Base-by-base conservation (phyloP, 306 rosid species). In the Castanospermum australe region DNA sequence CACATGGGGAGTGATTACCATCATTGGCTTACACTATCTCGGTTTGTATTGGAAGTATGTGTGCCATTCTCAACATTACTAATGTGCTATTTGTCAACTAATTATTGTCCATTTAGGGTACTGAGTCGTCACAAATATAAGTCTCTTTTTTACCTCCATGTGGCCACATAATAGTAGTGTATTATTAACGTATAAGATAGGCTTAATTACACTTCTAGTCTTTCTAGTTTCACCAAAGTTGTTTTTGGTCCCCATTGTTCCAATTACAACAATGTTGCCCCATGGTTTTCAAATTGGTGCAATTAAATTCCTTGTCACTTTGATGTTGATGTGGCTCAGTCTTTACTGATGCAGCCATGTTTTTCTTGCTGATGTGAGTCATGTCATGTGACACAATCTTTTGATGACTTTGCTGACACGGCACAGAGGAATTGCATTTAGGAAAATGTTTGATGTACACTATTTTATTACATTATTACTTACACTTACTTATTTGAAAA, bases 181-280 rank as follows among this genome's bases (percentile, higher is more conserved):
- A 17, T 74, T 56, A 22, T 38, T 33, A 35, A 48, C 22, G 24
- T 63, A 42, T 2, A 51, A 8, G 22, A 36, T 70, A 65, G 1
- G n/a, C 56, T 50, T 21, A 22, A 25, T 44, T 56, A 15, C 64
- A 54, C 54, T 65, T 62, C 11, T 54, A 52, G 44, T 42, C 74
- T 65, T 66, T 66, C 38, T 66, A 21, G 63, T 45, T 55, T 65
- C 56, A 56, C 64, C 71, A 56, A 64, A 42, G 36, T 55, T 73
- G 4, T 21, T 14, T 66, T 74, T 65, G 80, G 70, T 22, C 71
- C 55, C 2, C 18, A 48, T 36, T 33, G 47, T 56, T 55, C 75
- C 61, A 20, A 55, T 45, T 73, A 17, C 36, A 41, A 38, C 51
- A 73, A 47, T n/a, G 20, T 30, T 47, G 6, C 50, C 64, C 3